Conservation (phyloP, 2,329 filamentous ascomycete species). For the Colletotrichum filicis region DNA sequence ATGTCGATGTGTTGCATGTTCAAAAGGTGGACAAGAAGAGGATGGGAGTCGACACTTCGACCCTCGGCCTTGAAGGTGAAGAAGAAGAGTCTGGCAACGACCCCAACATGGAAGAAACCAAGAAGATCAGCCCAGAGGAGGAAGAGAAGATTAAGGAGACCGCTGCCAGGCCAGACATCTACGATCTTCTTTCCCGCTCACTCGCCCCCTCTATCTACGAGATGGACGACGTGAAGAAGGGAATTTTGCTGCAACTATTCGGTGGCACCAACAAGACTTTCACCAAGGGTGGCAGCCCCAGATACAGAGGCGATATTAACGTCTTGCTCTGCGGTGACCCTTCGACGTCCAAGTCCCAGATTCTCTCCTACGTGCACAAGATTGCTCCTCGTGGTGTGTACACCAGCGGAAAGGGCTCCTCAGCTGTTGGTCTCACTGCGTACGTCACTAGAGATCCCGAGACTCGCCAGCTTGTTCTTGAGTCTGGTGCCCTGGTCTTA, state of each 20-base stretch:
- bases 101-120: slow-evolving; percentile 82
- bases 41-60: slow-evolving; percentile 90
- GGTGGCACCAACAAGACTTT: slow-evolving; percentile 99
- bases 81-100: slow-evolving; percentile 71
- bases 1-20: slow-evolving; percentile 93
- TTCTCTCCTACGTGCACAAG: slow-evolving; percentile 95
- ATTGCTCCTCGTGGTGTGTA: slow-evolving; percentile 91
- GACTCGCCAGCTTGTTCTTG: slow-evolving; percentile 81
- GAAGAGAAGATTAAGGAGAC: slow-evolving; percentile 88
- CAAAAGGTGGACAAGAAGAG: slow-evolving; percentile 97
- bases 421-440: slow-evolving; percentile 83
- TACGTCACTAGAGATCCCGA: slow-evolving; percentile 85
- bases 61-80: slow-evolving; percentile 84
- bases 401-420: slow-evolving; percentile 84
- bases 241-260: slow-evolving; percentile 94
- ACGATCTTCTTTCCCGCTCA: slow-evolving; percentile 90
- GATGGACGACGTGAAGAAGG: slow-evolving; percentile 99
- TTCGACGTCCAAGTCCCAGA: slow-evolving; percentile 94
- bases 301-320: slow-evolving; percentile 97
- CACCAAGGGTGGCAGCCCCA: slow-evolving; percentile 93
- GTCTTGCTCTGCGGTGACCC: slow-evolving; percentile 96
- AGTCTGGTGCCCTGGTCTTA: slow-evolving; percentile 82
- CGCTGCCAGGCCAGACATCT: slow-evolving; percentile 84
- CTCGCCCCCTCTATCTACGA: slow-evolving; percentile 96
- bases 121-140: slow-evolving; percentile 86